Percentiles rank a stretch among this genome's conserved stretches.
Conservation (phyloP, 495 filamentous ascomycete genomes). For the Xylaria grammica region DNA sequence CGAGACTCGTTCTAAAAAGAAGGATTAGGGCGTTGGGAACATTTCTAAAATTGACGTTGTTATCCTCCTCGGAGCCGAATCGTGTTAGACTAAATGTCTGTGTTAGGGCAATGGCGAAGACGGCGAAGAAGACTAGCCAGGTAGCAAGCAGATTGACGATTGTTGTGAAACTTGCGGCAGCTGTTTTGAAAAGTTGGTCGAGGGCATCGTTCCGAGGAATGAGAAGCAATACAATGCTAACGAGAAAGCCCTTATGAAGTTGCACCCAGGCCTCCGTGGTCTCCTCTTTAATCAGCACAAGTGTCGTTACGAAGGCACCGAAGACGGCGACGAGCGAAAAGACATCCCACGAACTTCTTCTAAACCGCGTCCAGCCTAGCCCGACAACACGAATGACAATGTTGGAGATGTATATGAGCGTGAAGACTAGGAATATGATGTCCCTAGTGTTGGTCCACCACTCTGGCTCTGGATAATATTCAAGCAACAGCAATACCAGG, state of each 20-base stretch:
- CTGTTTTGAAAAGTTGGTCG: slow-evolving; percentile 98
- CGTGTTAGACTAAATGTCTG: slow-evolving; percentile 96
- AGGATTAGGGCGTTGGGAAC: slow-evolving; percentile 93
- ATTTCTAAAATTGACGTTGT: slow-evolving; percentile 90
- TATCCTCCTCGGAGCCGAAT: slow-evolving; percentile 73
- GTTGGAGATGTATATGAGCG: slow-evolving; percentile 83
- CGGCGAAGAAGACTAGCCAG: slow-evolving; percentile 95
- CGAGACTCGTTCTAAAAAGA: slow-evolving; percentile 88
- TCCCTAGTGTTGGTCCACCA: slow-evolving; percentile 74
- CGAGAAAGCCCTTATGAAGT: slow-evolving; percentile 91
- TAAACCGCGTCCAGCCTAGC: slow-evolving; percentile 90
- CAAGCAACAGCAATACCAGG: slow-evolving; percentile 78
- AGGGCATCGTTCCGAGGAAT: slow-evolving; percentile 97
- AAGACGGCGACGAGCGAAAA: slow-evolving; percentile 84
- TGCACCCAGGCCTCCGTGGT: slow-evolving; percentile 67
- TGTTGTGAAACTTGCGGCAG: slow-evolving; percentile 88
- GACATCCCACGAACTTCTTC: slow-evolving; percentile 93
- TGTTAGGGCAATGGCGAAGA: slow-evolving; percentile 94
- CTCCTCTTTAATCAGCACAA: slow-evolving; percentile 62
- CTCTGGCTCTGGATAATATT: slow-evolving; percentile 76
- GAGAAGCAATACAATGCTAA: slow-evolving; percentile 86
- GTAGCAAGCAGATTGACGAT: slow-evolving; percentile 94
- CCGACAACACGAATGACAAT: slow-evolving; percentile 84
- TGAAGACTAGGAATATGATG: slow-evolving; percentile 81
- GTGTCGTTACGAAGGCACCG: slow-evolving; percentile 79